These are phyloP conservation scores for Garcia nutans DNA, from an alignment of 345 rosid genomes.

Conservation along the genomic window DNA sequence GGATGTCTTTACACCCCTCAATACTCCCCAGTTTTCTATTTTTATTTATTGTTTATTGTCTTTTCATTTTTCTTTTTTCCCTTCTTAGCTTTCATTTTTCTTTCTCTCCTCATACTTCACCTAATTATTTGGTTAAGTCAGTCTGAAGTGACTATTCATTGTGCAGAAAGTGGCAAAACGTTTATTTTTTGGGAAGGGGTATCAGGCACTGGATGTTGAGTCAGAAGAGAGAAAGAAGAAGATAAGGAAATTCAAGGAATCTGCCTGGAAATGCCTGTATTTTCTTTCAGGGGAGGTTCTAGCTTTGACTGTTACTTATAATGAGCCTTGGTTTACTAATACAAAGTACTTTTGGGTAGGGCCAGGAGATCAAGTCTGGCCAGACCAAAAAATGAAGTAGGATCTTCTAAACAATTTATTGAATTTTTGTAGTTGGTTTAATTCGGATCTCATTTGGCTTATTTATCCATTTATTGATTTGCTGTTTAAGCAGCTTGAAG, in stretches of 20 bases:
- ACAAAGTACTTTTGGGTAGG: constrained; percentile 80
- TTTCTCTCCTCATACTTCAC: constrained; percentile 1
- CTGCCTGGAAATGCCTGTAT: constrained; percentile 89
- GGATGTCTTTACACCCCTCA: neutral
- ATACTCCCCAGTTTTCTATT: neutral
- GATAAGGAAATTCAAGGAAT: constrained; percentile 75
- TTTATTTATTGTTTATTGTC: neutral
- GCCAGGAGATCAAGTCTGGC: constrained; percentile 81
- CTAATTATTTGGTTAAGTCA: constrained; percentile 5
- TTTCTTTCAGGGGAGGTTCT: constrained; percentile 74
- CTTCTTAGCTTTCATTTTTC: neutral
- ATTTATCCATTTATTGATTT: neutral
- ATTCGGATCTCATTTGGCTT: neutral
- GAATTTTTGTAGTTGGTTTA: neutral
- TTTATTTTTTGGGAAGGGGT: constrained; percentile 54
- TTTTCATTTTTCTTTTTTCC: neutral
- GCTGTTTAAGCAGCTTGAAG: neutral
- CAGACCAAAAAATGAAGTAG: constrained; percentile 80
- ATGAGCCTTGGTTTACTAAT: constrained; percentile 83
- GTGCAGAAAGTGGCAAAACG: constrained; percentile 59
- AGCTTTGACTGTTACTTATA: constrained; percentile 51
- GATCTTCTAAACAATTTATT: constrained; percentile 11
- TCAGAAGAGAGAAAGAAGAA: constrained; percentile 47
- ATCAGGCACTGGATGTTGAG: constrained; percentile 33
- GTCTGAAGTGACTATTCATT: constrained; percentile 25